Conservation (phyloP, 2,329 filamentous ascomycete genomes). For the Epicoccum nigrum region DNA sequence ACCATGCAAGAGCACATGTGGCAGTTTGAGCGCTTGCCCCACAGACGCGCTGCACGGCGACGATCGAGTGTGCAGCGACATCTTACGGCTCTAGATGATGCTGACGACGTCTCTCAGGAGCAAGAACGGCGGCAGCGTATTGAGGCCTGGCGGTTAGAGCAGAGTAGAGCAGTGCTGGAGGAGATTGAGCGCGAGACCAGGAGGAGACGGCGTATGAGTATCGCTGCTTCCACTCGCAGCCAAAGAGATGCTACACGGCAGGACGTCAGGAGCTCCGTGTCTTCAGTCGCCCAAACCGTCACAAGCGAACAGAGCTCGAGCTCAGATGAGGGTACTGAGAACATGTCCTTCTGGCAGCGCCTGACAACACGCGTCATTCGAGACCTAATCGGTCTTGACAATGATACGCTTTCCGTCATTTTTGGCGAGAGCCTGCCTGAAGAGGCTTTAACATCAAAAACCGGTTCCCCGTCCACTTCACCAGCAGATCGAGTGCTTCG, state of each 20-base stretch:
- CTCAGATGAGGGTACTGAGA: conserved; percentile 54
- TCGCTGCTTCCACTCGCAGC: conserved; percentile 55
- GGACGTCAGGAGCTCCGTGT: conserved; percentile 14
- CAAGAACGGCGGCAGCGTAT: conserved; percentile 81
- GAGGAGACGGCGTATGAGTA: conserved; percentile 67
- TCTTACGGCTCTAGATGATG: conserved; percentile 61
- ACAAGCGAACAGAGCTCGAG: conserved; percentile 42
- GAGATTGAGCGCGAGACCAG: conserved; percentile 88
- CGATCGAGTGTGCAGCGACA: conserved; percentile 64
- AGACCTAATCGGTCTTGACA: conserved; percentile 90
- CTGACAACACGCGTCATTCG: conserved; percentile 86
- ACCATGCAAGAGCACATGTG: conserved; percentile 83
- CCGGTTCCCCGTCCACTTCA: conserved; percentile 28
- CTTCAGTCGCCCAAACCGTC: conserved; percentile 26
- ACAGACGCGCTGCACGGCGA: conserved; percentile 57
- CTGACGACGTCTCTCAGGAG: conserved; percentile 61
- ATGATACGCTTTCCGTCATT: conserved; percentile 80
- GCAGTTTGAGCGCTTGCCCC: conserved; percentile 87
- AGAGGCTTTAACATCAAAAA: conserved; percentile 35
- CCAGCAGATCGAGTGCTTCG: conserved; percentile 28
- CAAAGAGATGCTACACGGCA: conserved; percentile 30
- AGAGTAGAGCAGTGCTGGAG: conserved; percentile 82
- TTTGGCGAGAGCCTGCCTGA: conserved; percentile 78
- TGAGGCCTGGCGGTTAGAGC: conserved; percentile 89
- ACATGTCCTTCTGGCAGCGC: conserved; percentile 76